Percentiles rank a stretch among this genome's conserved stretches.
Conservation (phyloP, 2,329 filamentous ascomycete genomes). For the Cladophialophora carrionii region DNA sequence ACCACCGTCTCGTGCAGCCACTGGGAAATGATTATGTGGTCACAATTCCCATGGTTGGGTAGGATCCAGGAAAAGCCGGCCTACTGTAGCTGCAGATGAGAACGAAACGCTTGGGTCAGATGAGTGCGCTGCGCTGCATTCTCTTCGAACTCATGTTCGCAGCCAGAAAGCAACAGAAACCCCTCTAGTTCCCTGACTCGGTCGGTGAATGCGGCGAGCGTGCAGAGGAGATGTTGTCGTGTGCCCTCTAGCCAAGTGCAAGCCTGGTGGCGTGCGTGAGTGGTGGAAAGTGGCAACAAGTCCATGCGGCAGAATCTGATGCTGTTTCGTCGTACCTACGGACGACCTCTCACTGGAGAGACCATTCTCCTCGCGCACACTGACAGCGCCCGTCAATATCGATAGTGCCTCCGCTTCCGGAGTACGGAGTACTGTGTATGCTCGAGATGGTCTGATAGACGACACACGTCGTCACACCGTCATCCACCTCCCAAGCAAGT, state of each 20-base stretch:
- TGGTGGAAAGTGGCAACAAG: background rate
- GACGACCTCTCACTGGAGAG: background rate
- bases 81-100: slow-evolving; percentile 7
- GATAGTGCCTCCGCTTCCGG: background rate
- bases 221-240: slow-evolving; percentile 10
- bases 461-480: background rate
- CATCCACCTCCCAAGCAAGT: background rate
- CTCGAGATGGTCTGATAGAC: background rate
- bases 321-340: background rate
- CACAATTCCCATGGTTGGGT: slow-evolving; percentile 12
- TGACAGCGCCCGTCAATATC: background rate
- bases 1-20: slow-evolving; percentile 14
- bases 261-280: background rate
- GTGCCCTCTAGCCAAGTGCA: background rate
- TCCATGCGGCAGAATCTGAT: background rate
- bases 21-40: slow-evolving; percentile 10
- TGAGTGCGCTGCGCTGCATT: slow-evolving; percentile 21
- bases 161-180: slow-evolving; percentile 1
- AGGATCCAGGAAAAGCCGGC: background rate
- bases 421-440: no score
- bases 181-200: slow-evolving; percentile 12
- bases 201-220: slow-evolving; percentile 1
- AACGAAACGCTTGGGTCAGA: slow-evolving; percentile 21
- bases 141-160: slow-evolving; percentile 26
- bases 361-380: background rate